phyloP scores from a whole-genome alignment of 2,329 filamentous ascomycete genomes.

The Colletotrichum lini region DNA sequence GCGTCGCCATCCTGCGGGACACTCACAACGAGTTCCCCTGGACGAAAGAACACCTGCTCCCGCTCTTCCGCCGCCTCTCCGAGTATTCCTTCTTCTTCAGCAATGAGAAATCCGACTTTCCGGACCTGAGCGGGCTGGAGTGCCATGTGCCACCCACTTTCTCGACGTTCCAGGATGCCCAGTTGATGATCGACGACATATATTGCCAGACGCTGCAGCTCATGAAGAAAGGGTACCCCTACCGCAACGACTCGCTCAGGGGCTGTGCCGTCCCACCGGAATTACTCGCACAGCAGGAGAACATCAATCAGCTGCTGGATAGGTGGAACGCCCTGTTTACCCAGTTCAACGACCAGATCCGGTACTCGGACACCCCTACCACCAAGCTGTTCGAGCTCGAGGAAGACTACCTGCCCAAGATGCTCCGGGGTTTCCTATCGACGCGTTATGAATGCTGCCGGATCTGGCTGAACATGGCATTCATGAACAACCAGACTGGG shows the following conservation, averaged over 20 bases:
- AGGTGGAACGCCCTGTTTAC: constrained; percentile 43
- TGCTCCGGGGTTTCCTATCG: constrained; percentile 22
- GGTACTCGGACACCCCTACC: constrained; percentile 48
- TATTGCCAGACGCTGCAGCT: constrained; percentile 50
- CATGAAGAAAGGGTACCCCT: constrained; percentile 49
- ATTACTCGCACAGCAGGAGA: constrained; percentile 3
- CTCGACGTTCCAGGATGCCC: constrained; percentile 47
- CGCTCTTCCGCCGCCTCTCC: constrained; percentile 24
- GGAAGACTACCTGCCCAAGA: constrained; percentile 38
- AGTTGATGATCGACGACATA: constrained; percentile 50
- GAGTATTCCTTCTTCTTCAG: constrained; percentile 36
- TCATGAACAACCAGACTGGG: constrained; percentile 47
- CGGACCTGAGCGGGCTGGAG: constrained; percentile 39
- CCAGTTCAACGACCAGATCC: constrained; percentile 49
- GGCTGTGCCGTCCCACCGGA: constrained; percentile 7
- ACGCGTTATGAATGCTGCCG: constrained; percentile 38
- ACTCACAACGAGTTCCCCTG: constrained; percentile 34
- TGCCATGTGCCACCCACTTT: constrained; percentile 28
- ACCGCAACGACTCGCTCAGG: constrained; percentile 44
- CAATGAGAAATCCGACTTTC: constrained; percentile 39
- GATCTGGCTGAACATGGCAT: constrained; percentile 49
- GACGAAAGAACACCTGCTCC: constrained; percentile 33
- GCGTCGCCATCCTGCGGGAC: constrained; percentile 29
- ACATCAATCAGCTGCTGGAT: constrained; percentile 27
- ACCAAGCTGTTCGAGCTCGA: constrained; percentile 44